Evolutionary conservation across 1,284 basidiomycete genomes (phyloP).

Genomic region (Papiliotrema fonsecae): DNA sequence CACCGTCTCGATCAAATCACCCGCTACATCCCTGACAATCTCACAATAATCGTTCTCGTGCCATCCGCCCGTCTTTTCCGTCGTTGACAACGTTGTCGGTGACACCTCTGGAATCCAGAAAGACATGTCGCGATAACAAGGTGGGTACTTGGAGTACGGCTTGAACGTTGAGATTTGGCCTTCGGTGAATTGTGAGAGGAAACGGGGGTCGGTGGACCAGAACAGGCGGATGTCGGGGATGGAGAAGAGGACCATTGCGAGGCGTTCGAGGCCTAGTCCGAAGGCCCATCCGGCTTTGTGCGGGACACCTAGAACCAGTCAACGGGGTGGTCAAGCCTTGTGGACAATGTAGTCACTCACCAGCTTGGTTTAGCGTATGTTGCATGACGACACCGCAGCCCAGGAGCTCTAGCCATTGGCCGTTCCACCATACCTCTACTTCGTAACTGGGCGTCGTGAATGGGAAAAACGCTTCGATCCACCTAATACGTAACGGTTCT

Average conservation of each 20-base stretch:
- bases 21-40: constrained; percentile 83
- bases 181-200: constrained; percentile 76
- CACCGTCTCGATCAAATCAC: constrained; percentile 88
- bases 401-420: constrained; percentile 95
- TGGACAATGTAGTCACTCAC: constrained; percentile 52
- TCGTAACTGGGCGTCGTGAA: constrained; percentile 97
- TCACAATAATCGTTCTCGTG: constrained; percentile 99
- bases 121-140: constrained; percentile 83
- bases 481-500: constrained; percentile 75
- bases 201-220: constrained; percentile 88
- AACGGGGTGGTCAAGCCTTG: background rate
- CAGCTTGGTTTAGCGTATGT: constrained; percentile 76
- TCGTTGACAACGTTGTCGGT: constrained; percentile 9
- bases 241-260: constrained; percentile 95
- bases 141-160: constrained; percentile 83
- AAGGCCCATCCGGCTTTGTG: constrained; percentile 96
- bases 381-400: constrained; percentile 92
- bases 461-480: constrained; percentile 98
- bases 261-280: constrained; percentile 92
- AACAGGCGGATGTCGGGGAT: constrained; percentile 99
- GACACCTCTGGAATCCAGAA: constrained; percentile 68
- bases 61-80: constrained; percentile 46
- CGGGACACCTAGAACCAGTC: constrained; percentile 57
- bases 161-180: constrained; percentile 75
- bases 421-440: constrained; percentile 94